Evolutionary conservation across 495 filamentous ascomycete species (phyloP), one percentile per base, ranked within the genome.

Genomic region (Parachaetomium inaequale): DNA sequence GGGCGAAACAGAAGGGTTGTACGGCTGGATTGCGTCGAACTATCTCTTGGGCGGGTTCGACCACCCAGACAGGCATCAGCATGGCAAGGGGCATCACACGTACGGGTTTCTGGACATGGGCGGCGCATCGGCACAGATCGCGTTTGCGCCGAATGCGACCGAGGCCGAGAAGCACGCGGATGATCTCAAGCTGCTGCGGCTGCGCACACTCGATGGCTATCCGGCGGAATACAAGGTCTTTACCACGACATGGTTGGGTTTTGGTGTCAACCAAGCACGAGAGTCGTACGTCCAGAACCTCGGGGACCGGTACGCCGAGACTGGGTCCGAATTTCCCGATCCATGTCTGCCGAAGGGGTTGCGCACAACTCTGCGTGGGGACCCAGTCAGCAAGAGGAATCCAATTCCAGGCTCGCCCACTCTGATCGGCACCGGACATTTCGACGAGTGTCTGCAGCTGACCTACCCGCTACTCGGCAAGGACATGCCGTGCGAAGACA

Each of bases 61-160:
- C 72, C 74, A 82, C n/a, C 89, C 92, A 0, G 79, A 84, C 28
- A 76, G 82, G 26, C 90, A 95, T 66, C 71, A 74, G 21, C 84
- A 85, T 64, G 92, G 92, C 19, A 92, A 96, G 68, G 88, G 85
- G 26, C 94, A 98, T 66, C 89, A 94, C 68, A 99, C 94, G 0
- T 99, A 98, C 72, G 94, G 94, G 0, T 99, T 99, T 71, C 75
- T 99, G 55, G 94, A 99, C 72, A 98, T 99, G 94, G 94, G 94
- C 28, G 94, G 94, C 19, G 94, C 94, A 19, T 97, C 93, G 0
- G 92, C 94, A 21, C 94, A 98, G 72, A 97, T 99, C 66, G 94
- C 94, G 7, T 99, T 99, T 72, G 92, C 93, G 11, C 94, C 94
- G 0, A 99, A 99, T 72, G 75, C 82, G 14, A 99, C 94, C 0